Evolutionary conservation across 345 rosid species (phyloP).

Genomic region (Acer negundo): DNA sequence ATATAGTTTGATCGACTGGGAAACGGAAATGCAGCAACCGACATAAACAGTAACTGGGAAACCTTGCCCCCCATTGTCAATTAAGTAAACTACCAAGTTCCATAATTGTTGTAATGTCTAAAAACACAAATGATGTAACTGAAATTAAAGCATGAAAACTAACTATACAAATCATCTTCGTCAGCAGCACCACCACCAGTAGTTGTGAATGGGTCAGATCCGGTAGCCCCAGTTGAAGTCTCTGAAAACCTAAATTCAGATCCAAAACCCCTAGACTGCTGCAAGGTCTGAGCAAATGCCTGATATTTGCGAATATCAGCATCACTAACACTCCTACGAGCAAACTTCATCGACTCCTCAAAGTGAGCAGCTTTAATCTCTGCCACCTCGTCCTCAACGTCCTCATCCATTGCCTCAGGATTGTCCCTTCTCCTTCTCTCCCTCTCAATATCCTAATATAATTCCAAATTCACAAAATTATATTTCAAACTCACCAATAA

Average conservation of each 20-base stretch:
- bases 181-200: constrained; percentile 37
- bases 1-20: neutral
- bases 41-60: neutral
- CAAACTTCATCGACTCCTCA: constrained; percentile 57
- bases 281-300: constrained; percentile 48
- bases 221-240: constrained; percentile 15
- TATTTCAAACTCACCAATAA: constrained; percentile 2
- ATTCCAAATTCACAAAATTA: constrained; percentile 3
- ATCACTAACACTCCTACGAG: constrained; percentile 48
- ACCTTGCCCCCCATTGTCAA: neutral
- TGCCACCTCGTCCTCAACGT: constrained; percentile 49
- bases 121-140: neutral
- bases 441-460: constrained; percentile 48
- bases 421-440: constrained; percentile 37
- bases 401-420: constrained; percentile 61
- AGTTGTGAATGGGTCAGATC: constrained; percentile 43
- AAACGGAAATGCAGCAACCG: neutral
- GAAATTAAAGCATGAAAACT: constrained; percentile 12
- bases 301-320: constrained; percentile 52
- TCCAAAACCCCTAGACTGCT: constrained; percentile 51
- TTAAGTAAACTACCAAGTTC: neutral
- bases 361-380: constrained; percentile 57
- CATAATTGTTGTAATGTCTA: too few relatives aligned
- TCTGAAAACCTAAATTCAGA: constrained; percentile 45
- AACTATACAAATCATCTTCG: constrained; percentile 47